phyloP scores from a whole-genome alignment of 1,284 basidiomycete species.

The Rhodofomes roseus region DNA sequence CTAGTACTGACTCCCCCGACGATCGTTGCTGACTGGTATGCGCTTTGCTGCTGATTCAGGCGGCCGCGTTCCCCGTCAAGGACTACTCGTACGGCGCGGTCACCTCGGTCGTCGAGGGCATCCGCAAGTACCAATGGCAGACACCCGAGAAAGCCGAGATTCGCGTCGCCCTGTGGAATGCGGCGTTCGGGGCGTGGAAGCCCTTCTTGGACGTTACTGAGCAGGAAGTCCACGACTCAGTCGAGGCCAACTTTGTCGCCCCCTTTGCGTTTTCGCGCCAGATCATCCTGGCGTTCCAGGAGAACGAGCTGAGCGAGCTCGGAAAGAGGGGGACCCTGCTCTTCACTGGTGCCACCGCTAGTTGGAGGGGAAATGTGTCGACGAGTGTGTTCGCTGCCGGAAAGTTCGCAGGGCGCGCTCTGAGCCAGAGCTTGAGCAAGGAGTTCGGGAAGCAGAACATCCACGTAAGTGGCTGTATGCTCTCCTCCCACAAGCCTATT shows the following conservation, averaged over 20 bases:
- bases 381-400: conserved; percentile 69
- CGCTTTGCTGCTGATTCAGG: conserved; percentile 33
- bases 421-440: conserved; percentile 74
- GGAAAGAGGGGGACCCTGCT: conserved; percentile 62
- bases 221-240: conserved; percentile 45
- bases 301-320: conserved; percentile 46
- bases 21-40: background rate
- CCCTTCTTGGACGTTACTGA: conserved; percentile 65
- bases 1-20: background rate
- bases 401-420: conserved; percentile 62
- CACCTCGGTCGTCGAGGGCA: conserved; percentile 47
- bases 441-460: conserved; percentile 80
- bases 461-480: conserved; percentile 44
- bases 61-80: conserved; percentile 53
- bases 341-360: conserved; percentile 77
- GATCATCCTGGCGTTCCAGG: conserved; percentile 58
- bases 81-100: conserved; percentile 55
- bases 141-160: conserved; percentile 40
- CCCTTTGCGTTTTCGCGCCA: conserved; percentile 69
- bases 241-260: conserved; percentile 55
- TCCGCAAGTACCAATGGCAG: conserved; percentile 47
- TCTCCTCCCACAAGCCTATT: background rate
- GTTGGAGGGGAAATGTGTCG: conserved; percentile 56
- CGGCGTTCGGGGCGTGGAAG: conserved; percentile 55
- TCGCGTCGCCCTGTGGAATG: conserved; percentile 68